phyloP scores from a whole-genome alignment of 2,329 filamentous ascomycete genomes.

The Diaporthe citriasiana region DNA sequence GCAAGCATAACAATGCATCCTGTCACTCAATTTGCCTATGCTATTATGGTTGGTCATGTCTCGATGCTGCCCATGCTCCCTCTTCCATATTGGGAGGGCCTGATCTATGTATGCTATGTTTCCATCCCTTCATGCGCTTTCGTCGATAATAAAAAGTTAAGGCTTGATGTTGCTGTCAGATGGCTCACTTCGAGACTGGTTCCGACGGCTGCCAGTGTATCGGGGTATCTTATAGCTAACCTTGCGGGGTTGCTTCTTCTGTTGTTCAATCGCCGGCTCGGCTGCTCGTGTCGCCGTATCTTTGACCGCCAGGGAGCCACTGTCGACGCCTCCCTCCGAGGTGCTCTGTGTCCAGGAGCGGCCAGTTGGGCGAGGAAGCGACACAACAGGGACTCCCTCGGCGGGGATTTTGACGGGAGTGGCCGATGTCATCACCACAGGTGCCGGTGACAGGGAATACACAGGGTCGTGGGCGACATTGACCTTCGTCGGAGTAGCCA shows the following conservation, averaged over 20 bases:
- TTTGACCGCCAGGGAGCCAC: slow-evolving; percentile 1
- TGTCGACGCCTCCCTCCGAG: slow-evolving; percentile 14
- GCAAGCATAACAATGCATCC: not conserved
- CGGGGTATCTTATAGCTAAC: slow-evolving; percentile 44
- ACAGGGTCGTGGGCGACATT: not conserved
- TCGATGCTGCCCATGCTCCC: not conserved
- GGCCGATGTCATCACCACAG: slow-evolving; percentile 17
- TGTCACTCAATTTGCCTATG: slow-evolving; percentile 3
- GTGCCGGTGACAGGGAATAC: not conserved
- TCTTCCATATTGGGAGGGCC: not conserved
- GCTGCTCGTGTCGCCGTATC: slow-evolving; percentile 8
- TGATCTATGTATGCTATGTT: slow-evolving; percentile 22
- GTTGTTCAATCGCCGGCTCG: slow-evolving; percentile 39
- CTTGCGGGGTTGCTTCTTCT: slow-evolving; percentile 45
- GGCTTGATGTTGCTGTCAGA: slow-evolving; percentile 38
- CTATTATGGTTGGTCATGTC: slow-evolving; percentile 5
- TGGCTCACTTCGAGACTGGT: slow-evolving; percentile 64
- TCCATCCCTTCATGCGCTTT: not conserved
- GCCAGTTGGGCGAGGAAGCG: slow-evolving; percentile 19
- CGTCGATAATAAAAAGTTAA: not conserved
- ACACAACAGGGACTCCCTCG: slow-evolving; percentile 31
- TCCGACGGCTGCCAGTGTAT: slow-evolving; percentile 57
- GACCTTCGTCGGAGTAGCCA: slow-evolving; percentile 9
- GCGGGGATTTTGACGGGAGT: slow-evolving; percentile 28
- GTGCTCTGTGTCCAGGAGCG: not conserved